Base-by-base conservation (phyloP, 352 stramenopile species). In the Phytopythium sindhum region DNA sequence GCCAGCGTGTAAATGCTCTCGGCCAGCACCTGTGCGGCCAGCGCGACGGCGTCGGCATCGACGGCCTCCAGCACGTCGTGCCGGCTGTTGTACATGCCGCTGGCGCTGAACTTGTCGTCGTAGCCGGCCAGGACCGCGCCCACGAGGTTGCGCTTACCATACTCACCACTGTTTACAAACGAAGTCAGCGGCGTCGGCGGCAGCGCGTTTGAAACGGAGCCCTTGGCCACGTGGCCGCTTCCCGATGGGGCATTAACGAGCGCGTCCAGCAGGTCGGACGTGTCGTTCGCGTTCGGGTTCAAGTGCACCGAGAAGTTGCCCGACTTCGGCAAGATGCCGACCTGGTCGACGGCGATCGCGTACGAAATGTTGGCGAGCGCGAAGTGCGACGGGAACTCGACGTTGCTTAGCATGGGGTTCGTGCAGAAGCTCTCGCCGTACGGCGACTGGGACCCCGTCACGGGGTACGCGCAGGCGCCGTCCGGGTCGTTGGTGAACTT, bases 301-400 rank as follows among this genome's bases (percentile, higher is more conserved):
- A 89, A 54, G 63, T 93, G 84, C 31, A 95, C 48, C 9, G 72
- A 84, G 47, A 90, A 88, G 55, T 89, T 89, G 23, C 78, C 78
- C 1, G 67, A 75, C 47, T 75, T 70, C 3, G 71, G 68, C 3
- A 89, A 24, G 29, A 86, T 68, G 0, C 84, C 86, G 19, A 95
- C 86, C 60, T 93, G 86, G 56, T 93, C 86, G 4, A 95, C 73
- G 6, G 83, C 84, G 64, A 95, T 91, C 37, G 79, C 84, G 56
- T 87, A 85, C 64, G 73, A 74, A 60, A 95, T 80, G 42, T 79
- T 77, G 3, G 68, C 73, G 10, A 89, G 72, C 33, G 76, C 66
- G n/a, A 95, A 53, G 2, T 70, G 72, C 10, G 50, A n/a, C 3
- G 77, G 60, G 63, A 95, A 93, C 51, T 81, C 80, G 15, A 84